A percentile compares a stretch with the other conserved stretches of the same genome.
phyloP scores from a whole-genome alignment of 192 early-diverging fungal genomes.

The Backusella mclennaniae region DNA sequence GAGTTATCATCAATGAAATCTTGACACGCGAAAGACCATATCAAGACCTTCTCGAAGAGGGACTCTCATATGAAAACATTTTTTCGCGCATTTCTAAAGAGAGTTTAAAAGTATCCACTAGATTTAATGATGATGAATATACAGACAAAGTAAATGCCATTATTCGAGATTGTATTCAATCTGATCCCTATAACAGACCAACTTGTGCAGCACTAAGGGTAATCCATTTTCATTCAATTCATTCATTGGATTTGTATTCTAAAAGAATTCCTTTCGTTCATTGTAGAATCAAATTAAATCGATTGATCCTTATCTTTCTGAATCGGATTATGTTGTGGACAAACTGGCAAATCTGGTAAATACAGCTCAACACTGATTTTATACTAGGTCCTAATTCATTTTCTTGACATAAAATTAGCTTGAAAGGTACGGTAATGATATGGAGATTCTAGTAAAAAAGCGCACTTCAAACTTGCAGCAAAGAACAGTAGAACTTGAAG shows the following conservation, averaged over 20 bases:
- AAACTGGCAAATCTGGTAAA: constrained; percentile 43
- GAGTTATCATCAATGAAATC: constrained; percentile 47
- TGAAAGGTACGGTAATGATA: constrained; percentile 47
- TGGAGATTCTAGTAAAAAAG: constrained; percentile 42
- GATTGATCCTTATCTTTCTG: constrained; percentile 1
- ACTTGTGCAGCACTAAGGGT: not conserved
- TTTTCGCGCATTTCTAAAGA: not conserved
- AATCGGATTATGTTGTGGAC: constrained; percentile 17
- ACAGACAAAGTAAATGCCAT: not conserved
- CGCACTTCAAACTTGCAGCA: constrained; percentile 40
- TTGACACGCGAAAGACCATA: constrained; percentile 42
- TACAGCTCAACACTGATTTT: not conserved
- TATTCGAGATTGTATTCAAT: not conserved
- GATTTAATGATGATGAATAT: not conserved
- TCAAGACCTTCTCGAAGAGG: constrained; percentile 20
- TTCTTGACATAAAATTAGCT: constrained; percentile 7
- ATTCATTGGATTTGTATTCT: not conserved
- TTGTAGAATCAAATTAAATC: constrained; percentile 9
- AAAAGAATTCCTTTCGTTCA: not conserved
- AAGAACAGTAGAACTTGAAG: constrained; percentile 43
- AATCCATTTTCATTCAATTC: not conserved
- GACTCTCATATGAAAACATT: not conserved
- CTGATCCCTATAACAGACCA: constrained; percentile 6
- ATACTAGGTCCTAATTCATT: not conserved
- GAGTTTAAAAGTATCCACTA: not conserved